Evolutionary conservation across 2,329 filamentous ascomycete genomes (phyloP).

Genomic region (Byssothecium circinans): DNA sequence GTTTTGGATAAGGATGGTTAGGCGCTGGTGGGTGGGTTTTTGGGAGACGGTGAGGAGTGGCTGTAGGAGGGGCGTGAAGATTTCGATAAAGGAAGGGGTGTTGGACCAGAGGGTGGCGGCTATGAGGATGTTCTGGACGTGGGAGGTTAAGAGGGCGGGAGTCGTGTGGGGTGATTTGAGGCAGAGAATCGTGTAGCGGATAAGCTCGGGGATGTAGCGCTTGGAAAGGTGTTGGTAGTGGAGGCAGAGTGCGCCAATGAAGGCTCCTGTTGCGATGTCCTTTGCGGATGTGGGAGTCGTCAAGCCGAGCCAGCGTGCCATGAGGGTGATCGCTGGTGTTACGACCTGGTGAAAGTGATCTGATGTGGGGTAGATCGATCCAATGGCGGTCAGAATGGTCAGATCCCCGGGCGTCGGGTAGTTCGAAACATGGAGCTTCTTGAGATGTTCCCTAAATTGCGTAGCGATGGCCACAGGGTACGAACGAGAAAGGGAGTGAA

Average conservation of each 20-base stretch:
- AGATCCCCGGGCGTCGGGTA: slow-evolving; percentile 69
- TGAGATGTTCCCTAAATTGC: slow-evolving; percentile 75
- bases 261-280: slow-evolving; percentile 74
- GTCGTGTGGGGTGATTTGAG: slow-evolving; percentile 52
- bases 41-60: slow-evolving; percentile 37
- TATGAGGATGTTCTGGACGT: slow-evolving; percentile 65
- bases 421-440: slow-evolving; percentile 57
- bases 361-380: slow-evolving; percentile 86
- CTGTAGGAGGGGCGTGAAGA: slow-evolving; percentile 64
- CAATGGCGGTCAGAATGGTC: slow-evolving; percentile 78
- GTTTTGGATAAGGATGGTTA: slow-evolving; percentile 63
- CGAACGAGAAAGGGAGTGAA: slow-evolving; percentile 88
- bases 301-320: slow-evolving; percentile 80
- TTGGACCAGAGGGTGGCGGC: slow-evolving; percentile 73
- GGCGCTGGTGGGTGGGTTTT: slow-evolving; percentile 60
- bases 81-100: slow-evolving; percentile 75
- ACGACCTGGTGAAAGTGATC: slow-evolving; percentile 97
- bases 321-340: slow-evolving; percentile 84
- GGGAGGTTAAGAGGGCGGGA: slow-evolving; percentile 58
- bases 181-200: slow-evolving; percentile 79
- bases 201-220: slow-evolving; percentile 84
- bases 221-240: slow-evolving; percentile 84
- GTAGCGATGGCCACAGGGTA: slow-evolving; percentile 77
- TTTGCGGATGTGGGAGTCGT: slow-evolving; percentile 66
- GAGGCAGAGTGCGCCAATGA: slow-evolving; percentile 74